Conservation (phyloP, 2,329 filamentous ascomycete species). For the Fusarium floridanum region DNA sequence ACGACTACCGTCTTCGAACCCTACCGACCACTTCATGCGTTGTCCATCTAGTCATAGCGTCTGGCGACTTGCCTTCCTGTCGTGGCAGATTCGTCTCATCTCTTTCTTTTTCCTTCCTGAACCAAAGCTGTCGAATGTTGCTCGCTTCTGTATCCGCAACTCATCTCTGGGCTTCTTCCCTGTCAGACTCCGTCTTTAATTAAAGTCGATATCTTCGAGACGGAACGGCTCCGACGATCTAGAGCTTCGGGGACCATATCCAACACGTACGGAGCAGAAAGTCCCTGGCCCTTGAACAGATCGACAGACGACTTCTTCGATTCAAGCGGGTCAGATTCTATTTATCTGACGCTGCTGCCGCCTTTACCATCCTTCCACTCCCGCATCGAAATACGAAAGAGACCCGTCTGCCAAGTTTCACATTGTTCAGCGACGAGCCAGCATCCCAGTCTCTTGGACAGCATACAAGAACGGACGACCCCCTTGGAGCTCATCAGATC, state of each 20-base stretch:
- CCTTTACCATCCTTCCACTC: constrained; percentile 27
- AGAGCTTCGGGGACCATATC: constrained; percentile 30
- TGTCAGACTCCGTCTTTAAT: constrained; percentile 23
- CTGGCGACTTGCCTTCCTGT: constrained; percentile 38
- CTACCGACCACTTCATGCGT: constrained; percentile 46
- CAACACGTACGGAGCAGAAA: constrained; percentile 19
- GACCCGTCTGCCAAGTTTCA: constrained; percentile 33
- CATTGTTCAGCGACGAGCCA: constrained; percentile 26
- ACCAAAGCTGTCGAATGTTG: constrained; percentile 29
- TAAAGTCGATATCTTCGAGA: constrained; percentile 25
- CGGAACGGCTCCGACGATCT: constrained; percentile 34
- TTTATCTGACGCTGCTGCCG: constrained; percentile 36
- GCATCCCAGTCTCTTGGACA: constrained; percentile 29
- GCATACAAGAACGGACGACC: constrained; percentile 39
- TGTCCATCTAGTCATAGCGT: constrained; percentile 45
- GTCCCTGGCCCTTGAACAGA: constrained; percentile 34
- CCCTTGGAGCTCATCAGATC: constrained; percentile 26
- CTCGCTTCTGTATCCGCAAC: constrained; percentile 27
- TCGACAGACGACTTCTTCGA: constrained; percentile 41
- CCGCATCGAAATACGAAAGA: constrained; percentile 33
- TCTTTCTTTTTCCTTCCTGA: constrained; percentile 40
- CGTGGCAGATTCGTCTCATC: constrained; percentile 49
- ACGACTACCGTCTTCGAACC: constrained; percentile 49
- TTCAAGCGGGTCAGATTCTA: constrained; percentile 37
- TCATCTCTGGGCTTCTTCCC: constrained; percentile 27